Evolutionary conservation across 352 stramenopile species (phyloP), one percentile per base, ranked within the genome.

Genomic region (Globisporangium megalacanthum): DNA sequence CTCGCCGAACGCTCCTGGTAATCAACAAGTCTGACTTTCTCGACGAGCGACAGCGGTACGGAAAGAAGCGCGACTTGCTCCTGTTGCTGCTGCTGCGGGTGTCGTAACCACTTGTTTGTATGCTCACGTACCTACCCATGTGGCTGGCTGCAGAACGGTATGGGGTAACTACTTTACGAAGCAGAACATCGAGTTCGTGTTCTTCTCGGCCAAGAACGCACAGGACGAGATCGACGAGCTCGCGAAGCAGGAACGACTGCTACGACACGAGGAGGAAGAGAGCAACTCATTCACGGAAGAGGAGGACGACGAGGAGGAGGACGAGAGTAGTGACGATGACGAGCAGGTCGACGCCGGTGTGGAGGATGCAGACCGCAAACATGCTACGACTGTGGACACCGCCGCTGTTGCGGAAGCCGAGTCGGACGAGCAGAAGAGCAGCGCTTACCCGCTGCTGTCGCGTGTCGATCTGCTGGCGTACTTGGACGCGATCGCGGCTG

Each of bases 1-100:
- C 62, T 22, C 98, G 97, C 61, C 86, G 88, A 5, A 97, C 95
- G 49, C 66, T 99, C 25, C 68, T 99, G 19, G 66, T 99, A 22
- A 82, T 99, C 11, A 99, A 99, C 80, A 99, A 99, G 79, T 96
- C 96, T 37, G 98, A 99, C 70, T 99, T 98, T 62, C 77, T 99
- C 13, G 89, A 94, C 14, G 78, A 89, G 39, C 61, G 70, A 29
- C 95, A 99, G 74, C 78, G 97, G 76, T 94, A 62, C 45, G 35
- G 71, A 60, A 22, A 20, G 19, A 5, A 52, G 4, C 19, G 5
- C n/a, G n/a, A 13, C 48, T n/a, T n/a, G n/a, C n/a, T 48, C 7
- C 14, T 53, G 25, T 29, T 52, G 11, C 15, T 49, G 52, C 25
- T 49, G 20, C 8, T 47, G 5, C 44, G 19, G 15, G 22, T 33